Conservation (phyloP, 352 stramenopile species). For the Proteromonas lacertae region DNA sequence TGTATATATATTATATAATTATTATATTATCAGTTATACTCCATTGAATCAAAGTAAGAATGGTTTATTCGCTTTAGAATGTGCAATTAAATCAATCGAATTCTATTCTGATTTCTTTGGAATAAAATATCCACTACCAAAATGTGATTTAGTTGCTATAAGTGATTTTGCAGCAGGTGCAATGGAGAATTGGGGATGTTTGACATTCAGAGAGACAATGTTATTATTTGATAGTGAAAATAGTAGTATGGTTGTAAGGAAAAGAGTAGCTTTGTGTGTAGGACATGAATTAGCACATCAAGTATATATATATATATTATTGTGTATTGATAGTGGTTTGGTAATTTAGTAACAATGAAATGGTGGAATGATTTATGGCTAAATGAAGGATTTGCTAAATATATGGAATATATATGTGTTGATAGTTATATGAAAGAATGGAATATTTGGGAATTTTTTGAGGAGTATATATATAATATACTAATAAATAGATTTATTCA, state of each 20-base stretch:
- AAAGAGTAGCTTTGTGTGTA: slow-evolving; percentile 59
- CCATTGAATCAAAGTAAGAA: slow-evolving; percentile 42
- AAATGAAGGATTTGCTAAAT: slow-evolving; percentile 87
- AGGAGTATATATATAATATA: slow-evolving; percentile 69
- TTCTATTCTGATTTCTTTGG: slow-evolving; percentile 44
- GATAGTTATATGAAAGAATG: not conserved
- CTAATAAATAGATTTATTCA: slow-evolving; percentile 46
- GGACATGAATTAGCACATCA: slow-evolving; percentile 88
- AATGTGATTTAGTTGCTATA: slow-evolving; percentile 88
- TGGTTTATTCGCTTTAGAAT: slow-evolving; percentile 53
- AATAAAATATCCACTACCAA: slow-evolving; percentile 68
- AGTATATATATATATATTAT: no score
- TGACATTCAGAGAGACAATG: slow-evolving; percentile 71
- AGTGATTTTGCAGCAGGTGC: slow-evolving; percentile 71
- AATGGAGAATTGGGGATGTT: no score
- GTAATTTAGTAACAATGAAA: slow-evolving; percentile 87
- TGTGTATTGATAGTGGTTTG: slow-evolving; percentile 15
- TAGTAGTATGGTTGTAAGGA: slow-evolving; percentile 24
- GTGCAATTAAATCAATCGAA: slow-evolving; percentile 16
- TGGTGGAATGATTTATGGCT: slow-evolving; percentile 79
- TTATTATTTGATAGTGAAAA: slow-evolving; percentile 33
- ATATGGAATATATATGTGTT: slow-evolving; percentile 32
- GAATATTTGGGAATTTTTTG: slow-evolving; percentile 49
- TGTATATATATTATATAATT: slow-evolving; percentile 35
- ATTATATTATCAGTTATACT: slow-evolving; percentile 73